These are phyloP conservation scores for Pichiaceae sp. DNA, from an alignment of 1,139 yeast genomes.

Conservation along the genomic window DNA sequence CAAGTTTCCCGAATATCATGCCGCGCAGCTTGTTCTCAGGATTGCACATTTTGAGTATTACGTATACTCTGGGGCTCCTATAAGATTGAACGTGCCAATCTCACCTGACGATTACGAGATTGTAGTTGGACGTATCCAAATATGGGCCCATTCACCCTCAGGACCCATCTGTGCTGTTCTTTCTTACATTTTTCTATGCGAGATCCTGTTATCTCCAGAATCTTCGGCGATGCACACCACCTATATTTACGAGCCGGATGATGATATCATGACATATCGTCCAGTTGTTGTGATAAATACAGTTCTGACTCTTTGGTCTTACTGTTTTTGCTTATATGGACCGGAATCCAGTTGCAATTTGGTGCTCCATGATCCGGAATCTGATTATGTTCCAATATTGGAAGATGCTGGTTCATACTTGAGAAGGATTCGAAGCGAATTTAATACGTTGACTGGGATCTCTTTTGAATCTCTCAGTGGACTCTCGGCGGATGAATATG, in stretches of 20 bases:
- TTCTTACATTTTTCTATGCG: conserved; percentile 51
- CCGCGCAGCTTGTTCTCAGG: conserved; percentile 59
- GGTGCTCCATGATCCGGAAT: conserved; percentile 13
- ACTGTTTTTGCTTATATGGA: conserved; percentile 43
- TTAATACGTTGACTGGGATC: conserved; percentile 16
- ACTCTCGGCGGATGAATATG: neutral
- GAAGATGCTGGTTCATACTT: conserved; percentile 35
- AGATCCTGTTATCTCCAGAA: conserved; percentile 37
- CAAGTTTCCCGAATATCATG: conserved; percentile 51
- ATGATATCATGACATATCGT: conserved; percentile 43
- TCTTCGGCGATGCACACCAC: conserved; percentile 24
- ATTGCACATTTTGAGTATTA: conserved; percentile 68
- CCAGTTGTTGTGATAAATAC: conserved; percentile 48
- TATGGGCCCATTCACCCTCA: conserved; percentile 34
- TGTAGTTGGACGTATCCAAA: conserved; percentile 40
- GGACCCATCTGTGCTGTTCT: conserved; percentile 43
- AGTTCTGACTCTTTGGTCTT: conserved; percentile 51
- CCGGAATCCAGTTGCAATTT: conserved; percentile 36
- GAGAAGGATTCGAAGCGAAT: conserved; percentile 24
- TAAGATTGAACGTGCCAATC: conserved; percentile 64
- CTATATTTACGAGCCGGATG: conserved; percentile 35
- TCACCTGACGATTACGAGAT: conserved; percentile 43
- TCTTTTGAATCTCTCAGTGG: neutral
- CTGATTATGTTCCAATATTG: conserved; percentile 15
- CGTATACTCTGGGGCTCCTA: conserved; percentile 71